A percentile compares a stretch with the other conserved stretches of the same genome.
Evolutionary conservation across 805 yeast genomes (phyloP).

Genomic region (Teunomyces kruisii): DNA sequence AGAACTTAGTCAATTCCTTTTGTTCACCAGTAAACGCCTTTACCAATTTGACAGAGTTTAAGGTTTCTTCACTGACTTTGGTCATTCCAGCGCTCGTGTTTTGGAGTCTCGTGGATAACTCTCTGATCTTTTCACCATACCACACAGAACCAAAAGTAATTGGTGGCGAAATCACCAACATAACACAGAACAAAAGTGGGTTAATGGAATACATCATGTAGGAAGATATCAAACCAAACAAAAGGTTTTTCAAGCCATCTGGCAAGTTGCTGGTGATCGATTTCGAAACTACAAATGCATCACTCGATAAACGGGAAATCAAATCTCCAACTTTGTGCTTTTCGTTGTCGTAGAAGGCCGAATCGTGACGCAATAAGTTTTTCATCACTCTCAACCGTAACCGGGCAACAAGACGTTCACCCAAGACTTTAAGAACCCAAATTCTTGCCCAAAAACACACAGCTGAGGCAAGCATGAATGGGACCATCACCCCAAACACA

Average conservation of each 20-base stretch:
- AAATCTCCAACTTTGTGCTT: conserved; percentile 48
- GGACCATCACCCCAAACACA: conserved; percentile 42
- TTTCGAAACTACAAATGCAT: conserved; percentile 46
- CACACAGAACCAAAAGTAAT: conserved; percentile 45
- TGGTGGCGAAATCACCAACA: conserved; percentile 46
- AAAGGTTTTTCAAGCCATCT: conserved; percentile 43
- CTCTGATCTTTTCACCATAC: conserved; percentile 45
- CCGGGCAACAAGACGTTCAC: conserved; percentile 45
- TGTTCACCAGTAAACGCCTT: conserved; percentile 46
- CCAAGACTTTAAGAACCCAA: conserved; percentile 40
- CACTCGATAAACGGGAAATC: conserved; percentile 43
- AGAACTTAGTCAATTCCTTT: conserved; percentile 40
- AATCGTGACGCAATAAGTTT: conserved; percentile 40
- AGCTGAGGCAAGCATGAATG: conserved; percentile 43
- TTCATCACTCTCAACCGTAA: conserved; percentile 43
- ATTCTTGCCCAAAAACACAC: conserved; percentile 48
- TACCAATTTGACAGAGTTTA: conserved; percentile 41
- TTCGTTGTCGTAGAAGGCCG: conserved; percentile 42
- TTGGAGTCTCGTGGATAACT: conserved; percentile 40
- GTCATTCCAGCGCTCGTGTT: conserved; percentile 47
- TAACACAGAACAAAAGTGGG: conserved; percentile 42
- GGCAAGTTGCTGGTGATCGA: conserved; percentile 45
- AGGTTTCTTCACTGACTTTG: conserved; percentile 43
- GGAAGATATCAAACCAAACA: conserved; percentile 42
- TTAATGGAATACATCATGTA: conserved; percentile 46